phyloP scores from a whole-genome alignment of 352 stramenopile genomes.

The Globisporangium alternatum region DNA sequence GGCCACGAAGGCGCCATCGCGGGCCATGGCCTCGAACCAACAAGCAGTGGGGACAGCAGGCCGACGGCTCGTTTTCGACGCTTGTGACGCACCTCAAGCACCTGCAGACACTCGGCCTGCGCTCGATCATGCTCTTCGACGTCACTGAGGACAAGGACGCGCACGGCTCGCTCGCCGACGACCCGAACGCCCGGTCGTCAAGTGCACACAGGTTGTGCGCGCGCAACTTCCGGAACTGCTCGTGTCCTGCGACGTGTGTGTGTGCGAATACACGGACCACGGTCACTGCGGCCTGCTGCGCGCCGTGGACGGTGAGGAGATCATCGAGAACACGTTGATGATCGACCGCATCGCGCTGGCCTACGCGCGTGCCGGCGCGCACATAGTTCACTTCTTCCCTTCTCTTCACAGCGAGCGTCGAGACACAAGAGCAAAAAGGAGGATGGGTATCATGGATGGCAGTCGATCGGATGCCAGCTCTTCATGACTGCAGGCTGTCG shows the following conservation, averaged over 20 bases:
- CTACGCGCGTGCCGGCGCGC: conserved; percentile 93
- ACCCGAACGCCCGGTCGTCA: conserved; percentile 76
- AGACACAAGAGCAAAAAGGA: too few species aligned
- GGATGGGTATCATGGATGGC: too few species aligned
- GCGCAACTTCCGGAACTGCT: conserved; percentile 69
- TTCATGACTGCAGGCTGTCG: too few species aligned
- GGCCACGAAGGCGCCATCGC: too few species aligned
- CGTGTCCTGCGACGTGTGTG: conserved; percentile 85
- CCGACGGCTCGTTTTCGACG: conserved; percentile 63
- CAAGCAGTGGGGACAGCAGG: conserved; percentile 76
- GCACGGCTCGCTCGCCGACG: conserved; percentile 68
- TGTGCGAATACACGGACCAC: conserved; percentile 90
- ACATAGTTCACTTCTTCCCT: too few species aligned
- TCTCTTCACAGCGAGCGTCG: too few species aligned
- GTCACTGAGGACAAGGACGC: conserved; percentile 85
- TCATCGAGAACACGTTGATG: conserved; percentile 97
- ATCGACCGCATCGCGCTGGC: conserved; percentile 95
- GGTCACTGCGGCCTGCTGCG: conserved; percentile 84
- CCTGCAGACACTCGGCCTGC: conserved; percentile 70
- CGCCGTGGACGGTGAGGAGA: conserved; percentile 90
- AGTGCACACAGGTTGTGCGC: conserved; percentile 61
- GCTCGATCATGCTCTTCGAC: conserved; percentile 88
- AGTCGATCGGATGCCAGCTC: too few species aligned
- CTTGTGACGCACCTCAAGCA: conserved; percentile 70
- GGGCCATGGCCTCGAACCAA: conserved; percentile 87